Evolutionary conservation across 2,329 filamentous ascomycete genomes (phyloP), one percentile per base, ranked within the genome.

Genomic region (Penicillium sp.): DNA sequence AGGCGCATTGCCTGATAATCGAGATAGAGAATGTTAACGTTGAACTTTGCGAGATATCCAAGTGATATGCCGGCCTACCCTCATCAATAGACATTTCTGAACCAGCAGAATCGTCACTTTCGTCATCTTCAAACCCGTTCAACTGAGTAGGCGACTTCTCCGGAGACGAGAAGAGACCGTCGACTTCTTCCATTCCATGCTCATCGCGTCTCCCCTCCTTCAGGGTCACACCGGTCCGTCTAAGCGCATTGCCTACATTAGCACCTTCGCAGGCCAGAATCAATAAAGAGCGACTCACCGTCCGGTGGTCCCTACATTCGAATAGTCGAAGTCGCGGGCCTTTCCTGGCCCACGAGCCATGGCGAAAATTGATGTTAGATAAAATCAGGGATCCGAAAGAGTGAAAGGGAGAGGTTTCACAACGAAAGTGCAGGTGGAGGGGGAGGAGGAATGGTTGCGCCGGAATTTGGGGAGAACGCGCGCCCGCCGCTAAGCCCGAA

Each of bases 151-250:
- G 74, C n/a, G 77, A 79, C 46, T 84, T 87, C 57, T 82, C 81
- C 12, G 91, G 90, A 18, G 91, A 95, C 7, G 91, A 96, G 70
- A 95, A 95, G 57, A 97, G 82, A 58, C 83, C 82, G 31, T 92
- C 88, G 50, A 95, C 80, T 31, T 88, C 86, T 67, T 96, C 89
- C 76, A 98, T 84, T 69, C 92, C 93, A 78, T 95, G 78, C 68
- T 95, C 90, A 72, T 97, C 92, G 72, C 89, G 87, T 53, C 84
- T 77, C 45, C 89, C 89, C 47, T 95, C 89, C 62, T 83, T 82
- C 28, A 97, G 72, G 1, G 83, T 87, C 24, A 95, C 81, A 39
- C 93, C 93, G 0, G 93, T 98, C 79, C 95, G 95, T 60, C 92
- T 96, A 60, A 43, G 44, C 15, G 48, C 58, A 43, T 42, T 44